Base-by-base conservation (phyloP, 1,139 yeast genomes). In the Nakaseomyces bracarensis region DNA sequence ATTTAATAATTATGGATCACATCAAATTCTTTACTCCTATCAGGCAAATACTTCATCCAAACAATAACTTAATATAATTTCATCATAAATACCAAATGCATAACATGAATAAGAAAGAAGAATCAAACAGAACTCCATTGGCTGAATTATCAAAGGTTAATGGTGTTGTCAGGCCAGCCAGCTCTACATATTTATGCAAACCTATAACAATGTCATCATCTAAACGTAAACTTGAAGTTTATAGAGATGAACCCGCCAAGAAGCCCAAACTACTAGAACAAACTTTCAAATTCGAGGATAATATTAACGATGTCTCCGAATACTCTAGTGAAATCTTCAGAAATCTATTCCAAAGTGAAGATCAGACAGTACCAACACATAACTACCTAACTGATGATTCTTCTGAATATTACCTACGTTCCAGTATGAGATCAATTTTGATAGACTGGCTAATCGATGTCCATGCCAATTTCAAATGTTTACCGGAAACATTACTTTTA, bases 401-500 rank as follows among this genome's bases (percentile, higher is more conserved):
- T 4, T 55, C 57, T n/a, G 46, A 91, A 79, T 65, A 72, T 71
- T 44, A 79, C 45, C 66, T 85, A 50, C 76, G 81, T 54, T 93
- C 96, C 49, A 76, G 78, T 50, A 82, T 85, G 86, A 75, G 96
- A 51, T 82, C 89, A 7, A 83, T 89, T 37, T 68, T 89, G 49
- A 85, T 89, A 18, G 96, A 89, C 63, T 89, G 97, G 97, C 71
- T 89, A 50, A 86, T 87, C 14, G 95, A 87, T 61, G 93, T 89
- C 64, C 97, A 89, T 67, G 69, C 79, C 51, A 75, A 86, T 57
- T 89, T 89, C 65, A 73, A 93, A 52, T 70, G 87, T 49, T 70
- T 85, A 42, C 95, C 95, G 1, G 97, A 89, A 64, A 85, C 96
- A 9, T 71, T 89, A 49, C 84, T 81, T 56, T 71, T 89, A 46